Percentiles rank a stretch among this genome's conserved stretches.
Evolutionary conservation across 345 rosid genomes (phyloP).

Genomic region (Syzygium oleosum): DNA sequence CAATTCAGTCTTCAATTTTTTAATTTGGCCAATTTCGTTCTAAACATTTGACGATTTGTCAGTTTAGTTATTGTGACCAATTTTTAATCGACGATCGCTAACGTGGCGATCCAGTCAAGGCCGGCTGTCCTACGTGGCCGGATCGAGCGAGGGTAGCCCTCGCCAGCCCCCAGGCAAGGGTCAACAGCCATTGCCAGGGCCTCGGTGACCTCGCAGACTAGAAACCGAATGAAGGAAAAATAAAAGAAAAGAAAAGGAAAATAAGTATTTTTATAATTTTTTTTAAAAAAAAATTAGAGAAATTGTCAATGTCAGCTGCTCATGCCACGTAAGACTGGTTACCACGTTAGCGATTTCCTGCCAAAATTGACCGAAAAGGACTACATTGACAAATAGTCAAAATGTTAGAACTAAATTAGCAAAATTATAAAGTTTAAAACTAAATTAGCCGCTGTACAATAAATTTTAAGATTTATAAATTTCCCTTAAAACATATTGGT

Average conservation of each 20-base stretch:
- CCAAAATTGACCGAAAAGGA: neutral
- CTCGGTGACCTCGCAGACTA: rapidly evolving
- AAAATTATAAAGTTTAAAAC: neutral
- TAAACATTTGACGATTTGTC: neutral
- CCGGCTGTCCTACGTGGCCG: rapidly evolving
- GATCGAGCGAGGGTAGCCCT: neutral
- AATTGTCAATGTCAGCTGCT: rapidly evolving
- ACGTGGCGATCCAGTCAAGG: neutral
- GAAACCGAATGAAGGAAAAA: neutral
- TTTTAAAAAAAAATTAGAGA: neutral
- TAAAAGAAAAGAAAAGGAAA: neutral
- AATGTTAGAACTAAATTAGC: neutral
- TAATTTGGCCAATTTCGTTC: neutral
- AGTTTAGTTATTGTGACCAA: rapidly evolving
- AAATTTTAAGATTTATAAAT: neutral
- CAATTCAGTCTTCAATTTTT: rapidly evolving
- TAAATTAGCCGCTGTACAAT: neutral
- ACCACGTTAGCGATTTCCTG: rapidly evolving
- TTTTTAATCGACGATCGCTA: rapidly evolving
- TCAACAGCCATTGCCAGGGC: neutral
- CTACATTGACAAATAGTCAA: neutral
- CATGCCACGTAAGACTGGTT: rapidly evolving
- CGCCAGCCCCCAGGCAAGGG: neutral
- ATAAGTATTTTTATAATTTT: no score
- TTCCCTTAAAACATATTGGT: neutral